Conservation (phyloP, 345 rosid species). For the Brassica napus region Da-Ae NC_063448.1:10847001-10847500, state of each 20-base stretch:
- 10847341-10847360: constrained; percentile 9
- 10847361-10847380: background rate
- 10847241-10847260: constrained; percentile 97
- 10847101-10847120: constrained; percentile 51
- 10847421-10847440: constrained; percentile 46
- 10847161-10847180: no score
- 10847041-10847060: constrained; percentile 79
- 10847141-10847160: no score
- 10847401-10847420: constrained; percentile 99
- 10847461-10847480: constrained; percentile 3
- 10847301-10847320: background rate
- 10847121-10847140: no score
- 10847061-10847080: constrained; percentile 83
- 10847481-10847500: background rate
- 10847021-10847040: constrained; percentile 65
- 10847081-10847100: constrained; percentile 61
- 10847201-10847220: constrained; percentile 78
- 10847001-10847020: constrained; percentile 59
- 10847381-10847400: constrained; percentile 1
- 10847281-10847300: background rate
- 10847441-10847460: constrained; percentile 49
- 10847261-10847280: constrained; percentile 41
- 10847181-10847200: constrained; percentile 76
- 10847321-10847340: constrained; percentile 11
- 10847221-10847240: constrained; percentile 69